Percentiles rank a stretch among this genome's conserved stretches.
Conservation (phyloP, 257 asterid species). For the Buddleja alternifolia region DNA sequence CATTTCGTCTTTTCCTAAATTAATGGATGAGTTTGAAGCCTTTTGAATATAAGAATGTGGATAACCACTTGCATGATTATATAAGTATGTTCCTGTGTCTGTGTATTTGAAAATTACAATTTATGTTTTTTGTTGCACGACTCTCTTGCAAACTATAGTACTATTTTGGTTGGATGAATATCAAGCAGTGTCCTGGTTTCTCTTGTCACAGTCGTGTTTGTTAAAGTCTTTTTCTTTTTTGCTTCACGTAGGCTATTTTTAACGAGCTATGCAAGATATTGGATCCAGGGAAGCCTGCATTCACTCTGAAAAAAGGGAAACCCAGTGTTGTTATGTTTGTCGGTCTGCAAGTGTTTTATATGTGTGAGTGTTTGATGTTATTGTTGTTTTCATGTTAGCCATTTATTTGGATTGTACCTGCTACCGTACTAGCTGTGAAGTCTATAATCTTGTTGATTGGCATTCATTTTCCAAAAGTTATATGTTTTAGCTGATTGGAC, state of each 20-base stretch:
- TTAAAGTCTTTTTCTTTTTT: slow-evolving; percentile 12
- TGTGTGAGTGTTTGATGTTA: background rate
- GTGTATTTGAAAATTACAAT: too few relatives aligned
- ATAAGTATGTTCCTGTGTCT: too few relatives aligned
- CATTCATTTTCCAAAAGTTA: slow-evolving; percentile 1
- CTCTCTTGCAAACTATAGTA: background rate
- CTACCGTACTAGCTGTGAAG: too few relatives aligned
- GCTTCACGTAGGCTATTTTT: slow-evolving; percentile 70
- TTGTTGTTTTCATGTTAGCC: background rate
- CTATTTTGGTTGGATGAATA: slow-evolving; percentile 1
- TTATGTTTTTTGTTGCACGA: background rate
- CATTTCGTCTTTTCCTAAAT: too few relatives aligned
- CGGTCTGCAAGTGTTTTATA: slow-evolving; percentile 75
- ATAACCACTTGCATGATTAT: background rate
- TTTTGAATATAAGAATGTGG: background rate
- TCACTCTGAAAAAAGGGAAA: slow-evolving; percentile 87
- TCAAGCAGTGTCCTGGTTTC: slow-evolving; percentile 9
- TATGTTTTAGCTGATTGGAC: background rate
- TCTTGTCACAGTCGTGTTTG: background rate
- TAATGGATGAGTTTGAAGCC: too few relatives aligned
- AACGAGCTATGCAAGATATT: slow-evolving; percentile 89
- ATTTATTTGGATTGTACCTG: background rate
- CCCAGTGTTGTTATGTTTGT: slow-evolving; percentile 92
- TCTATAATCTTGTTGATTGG: too few relatives aligned
- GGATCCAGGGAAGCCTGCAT: slow-evolving; percentile 97